A percentile compares a stretch with the other conserved stretches of the same genome.
These are phyloP conservation scores for Chalciporus pseudorubinellus DNA, from an alignment of 768 basidiomycete genomes.

Conservation along the genomic window DNA sequence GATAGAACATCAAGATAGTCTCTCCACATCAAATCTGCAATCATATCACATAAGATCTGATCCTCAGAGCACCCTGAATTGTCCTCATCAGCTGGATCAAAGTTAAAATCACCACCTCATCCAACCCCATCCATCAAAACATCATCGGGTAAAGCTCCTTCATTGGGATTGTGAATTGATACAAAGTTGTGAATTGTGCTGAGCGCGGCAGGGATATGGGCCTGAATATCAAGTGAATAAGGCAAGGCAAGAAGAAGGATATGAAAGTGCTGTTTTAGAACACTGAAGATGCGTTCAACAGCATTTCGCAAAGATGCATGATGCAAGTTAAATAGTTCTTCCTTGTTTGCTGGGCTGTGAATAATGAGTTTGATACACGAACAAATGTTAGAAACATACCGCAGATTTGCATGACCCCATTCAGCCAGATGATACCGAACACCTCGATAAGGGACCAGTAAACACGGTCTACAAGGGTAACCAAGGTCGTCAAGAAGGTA, in stretches of 20 bases:
- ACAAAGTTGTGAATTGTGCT: conserved; percentile 24
- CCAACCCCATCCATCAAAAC: too few species aligned
- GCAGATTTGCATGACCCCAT: neutral
- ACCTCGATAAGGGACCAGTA: neutral
- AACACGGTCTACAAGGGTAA: neutral
- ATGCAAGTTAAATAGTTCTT: conserved; percentile 18
- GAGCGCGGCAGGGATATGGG: conserved; percentile 19
- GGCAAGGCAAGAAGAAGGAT: conserved; percentile 10
- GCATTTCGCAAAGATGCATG: conserved; percentile 9
- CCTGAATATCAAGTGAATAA: conserved; percentile 19
- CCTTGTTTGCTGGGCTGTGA: neutral
- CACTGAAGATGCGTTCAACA: neutral
- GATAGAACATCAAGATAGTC: too few species aligned
- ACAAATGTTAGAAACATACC: neutral
- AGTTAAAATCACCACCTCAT: too few species aligned
- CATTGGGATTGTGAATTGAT: too few species aligned
- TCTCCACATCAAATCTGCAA: too few species aligned
- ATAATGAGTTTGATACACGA: conserved; percentile 9
- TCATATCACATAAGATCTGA: too few species aligned
- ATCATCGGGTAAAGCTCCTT: too few species aligned
- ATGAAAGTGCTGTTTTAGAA: conserved; percentile 16
- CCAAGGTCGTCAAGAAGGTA: too few species aligned
- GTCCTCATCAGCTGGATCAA: too few species aligned
- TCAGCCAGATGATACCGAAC: neutral
- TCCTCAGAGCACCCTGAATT: too few species aligned